A percentile compares a stretch with the other conserved stretches of the same genome.
These are phyloP conservation scores for Termitomyces sp. DNA, from an alignment of 768 basidiomycete genomes.

Conservation along the genomic window DNA sequence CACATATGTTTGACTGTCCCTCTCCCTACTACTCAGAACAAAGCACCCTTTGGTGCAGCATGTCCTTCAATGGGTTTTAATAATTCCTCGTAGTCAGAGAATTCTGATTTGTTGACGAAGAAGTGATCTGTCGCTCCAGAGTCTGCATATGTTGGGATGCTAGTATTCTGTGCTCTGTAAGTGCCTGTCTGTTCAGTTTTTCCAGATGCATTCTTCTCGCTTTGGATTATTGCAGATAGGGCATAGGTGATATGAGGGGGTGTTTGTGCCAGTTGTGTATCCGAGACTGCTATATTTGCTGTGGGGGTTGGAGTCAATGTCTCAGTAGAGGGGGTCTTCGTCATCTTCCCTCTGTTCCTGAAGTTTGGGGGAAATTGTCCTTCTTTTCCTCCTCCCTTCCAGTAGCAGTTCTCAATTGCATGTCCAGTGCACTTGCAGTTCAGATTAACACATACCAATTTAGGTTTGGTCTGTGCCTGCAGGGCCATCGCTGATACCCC, in stretches of 20 bases:
- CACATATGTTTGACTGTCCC: too few species aligned
- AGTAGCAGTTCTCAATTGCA: not conserved
- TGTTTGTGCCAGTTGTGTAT: not conserved
- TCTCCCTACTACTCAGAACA: too few species aligned
- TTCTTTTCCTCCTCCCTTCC: slow-evolving; percentile 2
- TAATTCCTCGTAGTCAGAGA: too few species aligned
- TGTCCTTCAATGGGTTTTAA: too few species aligned
- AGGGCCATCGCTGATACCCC: not conserved
- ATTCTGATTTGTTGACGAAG: too few species aligned
- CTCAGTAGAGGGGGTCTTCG: too few species aligned
- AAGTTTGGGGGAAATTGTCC: not conserved
- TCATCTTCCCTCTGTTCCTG: too few species aligned
- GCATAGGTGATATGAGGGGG: not conserved
- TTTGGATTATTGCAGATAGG: not conserved
- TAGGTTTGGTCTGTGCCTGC: not conserved
- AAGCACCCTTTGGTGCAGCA: too few species aligned
- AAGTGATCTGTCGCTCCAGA: too few species aligned
- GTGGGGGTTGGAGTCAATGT: not conserved
- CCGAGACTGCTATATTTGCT: not conserved
- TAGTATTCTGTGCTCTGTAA: too few species aligned
- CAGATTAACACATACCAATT: not conserved
- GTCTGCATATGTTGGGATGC: too few species aligned
- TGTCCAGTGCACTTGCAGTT: not conserved
- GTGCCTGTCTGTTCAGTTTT: not conserved
- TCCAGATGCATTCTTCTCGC: not conserved